Evolutionary conservation across 2,329 filamentous ascomycete species (phyloP), one percentile per base, ranked within the genome.

Genomic region (Sclerotinia spermophila): DNA sequence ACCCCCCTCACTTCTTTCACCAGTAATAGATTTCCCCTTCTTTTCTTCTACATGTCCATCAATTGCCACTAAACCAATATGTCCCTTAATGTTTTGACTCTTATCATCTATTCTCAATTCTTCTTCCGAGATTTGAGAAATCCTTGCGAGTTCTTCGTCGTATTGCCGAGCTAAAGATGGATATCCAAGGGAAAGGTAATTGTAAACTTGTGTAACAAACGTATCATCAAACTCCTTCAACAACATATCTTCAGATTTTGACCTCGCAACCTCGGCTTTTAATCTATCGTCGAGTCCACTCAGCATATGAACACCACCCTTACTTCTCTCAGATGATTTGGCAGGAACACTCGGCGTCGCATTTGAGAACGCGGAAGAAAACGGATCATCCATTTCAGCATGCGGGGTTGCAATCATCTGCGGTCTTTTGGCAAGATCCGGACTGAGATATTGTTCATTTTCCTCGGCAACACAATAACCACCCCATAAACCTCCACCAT

Each of bases 171-270:
- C 95, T 77, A 94, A 89, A 45, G 92, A 90, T 4, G 95, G 94
- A 80, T 97, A 97, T 7, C 95, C 95, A 7, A 98, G 86, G 0
- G 93, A 97, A 24, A 98, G 85, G 80, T 98, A 98, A 80, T 98
- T 97, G 85, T 96, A 98, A 11, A 98, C 94, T 81, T 98, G 95
- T 0, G 94, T 97, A 70, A 97, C 89, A 79, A 97, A 97, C 5
- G 84, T 84, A 79, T 97, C 93, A 72, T 90, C 85, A 77, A 96
- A 97, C 80, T 97, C 94, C 44, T 82, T 79, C 40, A 85, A 81
- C 56, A 89, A 84, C 17, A 71, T 73, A 35, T 76, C 76, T 59
- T 79, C 75, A 4, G 68, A 61, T 68, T 79, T 79, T 2, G 73
- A 69, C 35, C 70, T 76, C 2, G 70, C 71, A 38, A 75, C 72